Evolutionary conservation across 2,329 filamentous ascomycete species (phyloP).

Genomic region (Colletotrichum liriopes): DNA sequence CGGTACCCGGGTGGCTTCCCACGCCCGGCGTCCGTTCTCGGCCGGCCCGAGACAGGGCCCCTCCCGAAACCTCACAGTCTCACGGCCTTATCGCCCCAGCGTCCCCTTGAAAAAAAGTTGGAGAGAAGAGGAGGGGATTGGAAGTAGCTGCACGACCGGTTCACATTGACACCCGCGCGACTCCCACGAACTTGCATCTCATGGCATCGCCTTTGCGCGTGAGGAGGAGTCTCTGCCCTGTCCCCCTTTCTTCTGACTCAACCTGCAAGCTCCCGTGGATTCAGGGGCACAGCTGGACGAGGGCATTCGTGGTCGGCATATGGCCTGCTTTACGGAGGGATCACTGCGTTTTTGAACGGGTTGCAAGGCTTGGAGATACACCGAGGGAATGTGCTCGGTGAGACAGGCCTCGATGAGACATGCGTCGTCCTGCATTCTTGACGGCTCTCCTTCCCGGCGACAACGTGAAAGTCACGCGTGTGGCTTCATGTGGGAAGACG

Average conservation of each 20-base stretch:
- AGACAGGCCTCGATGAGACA: neutral
- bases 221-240: neutral
- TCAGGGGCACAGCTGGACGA: neutral
- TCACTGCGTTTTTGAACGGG: neutral
- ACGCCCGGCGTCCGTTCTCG: neutral
- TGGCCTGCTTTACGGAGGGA: neutral
- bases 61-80: slow-evolving; percentile 7
- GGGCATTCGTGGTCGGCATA: neutral
- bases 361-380: neutral
- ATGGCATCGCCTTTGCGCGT: neutral
- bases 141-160: neutral
- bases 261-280: neutral
- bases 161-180: neutral
- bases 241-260: neutral
- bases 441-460: neutral
- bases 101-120: no score
- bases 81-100: neutral
- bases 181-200: slow-evolving; percentile 8
- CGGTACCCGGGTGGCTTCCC: neutral
- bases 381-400: neutral
- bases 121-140: neutral
- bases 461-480: neutral
- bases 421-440: neutral
- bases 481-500: neutral
- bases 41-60: slow-evolving; percentile 3